Evolutionary conservation across 805 yeast genomes (phyloP).

Genomic region (Candida fluviatilis): DNA sequence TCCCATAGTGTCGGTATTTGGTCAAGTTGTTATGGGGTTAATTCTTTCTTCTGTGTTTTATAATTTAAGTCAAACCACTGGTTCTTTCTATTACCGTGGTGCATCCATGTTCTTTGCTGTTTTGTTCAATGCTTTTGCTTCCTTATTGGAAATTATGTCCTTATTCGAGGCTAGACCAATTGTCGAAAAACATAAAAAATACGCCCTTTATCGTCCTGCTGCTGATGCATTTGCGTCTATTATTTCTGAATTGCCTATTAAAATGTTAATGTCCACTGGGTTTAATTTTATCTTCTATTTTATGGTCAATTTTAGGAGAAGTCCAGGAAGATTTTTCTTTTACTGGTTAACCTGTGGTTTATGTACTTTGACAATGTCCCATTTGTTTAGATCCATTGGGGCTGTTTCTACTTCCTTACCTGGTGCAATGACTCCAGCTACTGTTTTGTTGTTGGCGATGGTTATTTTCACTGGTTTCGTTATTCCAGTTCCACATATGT

Average conservation of each 20-base stretch:
- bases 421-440: slow-evolving; percentile 43
- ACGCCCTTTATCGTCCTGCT: slow-evolving; percentile 69
- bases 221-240: slow-evolving; percentile 66
- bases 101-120: slow-evolving; percentile 60
- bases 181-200: slow-evolving; percentile 65
- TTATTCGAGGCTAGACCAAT: slow-evolving; percentile 61
- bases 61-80: slow-evolving; percentile 45
- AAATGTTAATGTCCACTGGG: slow-evolving; percentile 30
- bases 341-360: slow-evolving; percentile 28
- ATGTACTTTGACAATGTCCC: slow-evolving; percentile 38
- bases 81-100: slow-evolving; percentile 59
- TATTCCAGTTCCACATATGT: slow-evolving; percentile 42
- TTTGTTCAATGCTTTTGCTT: slow-evolving; percentile 56
- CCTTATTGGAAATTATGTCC: slow-evolving; percentile 56
- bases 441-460: slow-evolving; percentile 46
- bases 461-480: slow-evolving; percentile 52
- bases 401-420: slow-evolving; percentile 38
- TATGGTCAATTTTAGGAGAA: slow-evolving; percentile 42
- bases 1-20: slow-evolving; percentile 46
- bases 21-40: slow-evolving; percentile 54
- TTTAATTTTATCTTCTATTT: slow-evolving; percentile 40
- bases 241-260: slow-evolving; percentile 60
- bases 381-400: slow-evolving; percentile 39
- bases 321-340: slow-evolving; percentile 34
- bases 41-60: slow-evolving; percentile 59